Percentiles rank a stretch among this genome's conserved stretches.
Evolutionary conservation across 148 eudicot species (phyloP).

Genomic region (Vaccinium darrowii): DNA sequence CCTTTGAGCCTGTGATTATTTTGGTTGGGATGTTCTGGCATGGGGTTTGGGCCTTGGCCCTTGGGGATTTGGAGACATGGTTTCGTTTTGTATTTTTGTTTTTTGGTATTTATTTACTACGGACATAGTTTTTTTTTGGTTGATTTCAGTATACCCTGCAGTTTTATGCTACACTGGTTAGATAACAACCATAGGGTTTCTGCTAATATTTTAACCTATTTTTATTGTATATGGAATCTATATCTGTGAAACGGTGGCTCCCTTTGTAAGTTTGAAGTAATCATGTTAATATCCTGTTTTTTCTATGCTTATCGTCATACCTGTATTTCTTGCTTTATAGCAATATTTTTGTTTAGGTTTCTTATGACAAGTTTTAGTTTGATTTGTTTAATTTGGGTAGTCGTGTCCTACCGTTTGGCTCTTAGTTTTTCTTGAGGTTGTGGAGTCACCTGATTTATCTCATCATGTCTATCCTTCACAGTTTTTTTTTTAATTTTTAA

Average conservation of each 20-base stretch:
- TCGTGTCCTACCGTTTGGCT: too few species aligned
- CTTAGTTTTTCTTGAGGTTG: too few species aligned
- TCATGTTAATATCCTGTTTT: neutral
- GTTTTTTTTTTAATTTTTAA: too few species aligned
- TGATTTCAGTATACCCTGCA: neutral
- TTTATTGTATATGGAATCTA: neutral
- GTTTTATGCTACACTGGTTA: neutral
- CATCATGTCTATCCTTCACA: too few species aligned
- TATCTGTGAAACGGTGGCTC: neutral
- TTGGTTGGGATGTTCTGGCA: neutral
- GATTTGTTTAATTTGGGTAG: neutral
- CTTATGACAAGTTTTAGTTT: neutral
- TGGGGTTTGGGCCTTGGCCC: neutral
- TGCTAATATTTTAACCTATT: neutral
- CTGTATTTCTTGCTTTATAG: neutral
- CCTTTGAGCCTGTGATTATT: slow-evolving; percentile 1
- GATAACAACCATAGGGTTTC: neutral
- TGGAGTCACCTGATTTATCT: too few species aligned
- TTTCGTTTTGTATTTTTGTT: neutral
- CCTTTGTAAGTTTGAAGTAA: neutral
- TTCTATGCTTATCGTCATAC: neutral
- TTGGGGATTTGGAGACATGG: neutral
- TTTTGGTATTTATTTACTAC: neutral
- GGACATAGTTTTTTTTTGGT: neutral
- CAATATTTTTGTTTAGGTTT: neutral